Conservation (phyloP, 2,329 filamentous ascomycete species). For the Talaromyces amestolkiae region DNA sequence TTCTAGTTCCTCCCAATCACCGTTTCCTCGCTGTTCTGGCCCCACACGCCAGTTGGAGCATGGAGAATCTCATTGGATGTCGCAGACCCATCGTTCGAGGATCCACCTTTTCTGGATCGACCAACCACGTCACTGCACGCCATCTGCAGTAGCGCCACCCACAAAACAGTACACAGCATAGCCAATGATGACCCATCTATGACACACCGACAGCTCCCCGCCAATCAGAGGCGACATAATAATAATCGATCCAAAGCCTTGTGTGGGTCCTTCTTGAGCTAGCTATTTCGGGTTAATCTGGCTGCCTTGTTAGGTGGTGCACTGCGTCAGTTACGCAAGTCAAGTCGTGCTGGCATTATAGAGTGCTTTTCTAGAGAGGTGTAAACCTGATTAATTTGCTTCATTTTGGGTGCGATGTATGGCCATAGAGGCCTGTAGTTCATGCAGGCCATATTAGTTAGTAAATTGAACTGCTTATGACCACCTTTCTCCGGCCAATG, state of each 20-base stretch:
- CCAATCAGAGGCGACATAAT: constrained; percentile 6
- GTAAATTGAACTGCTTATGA: neutral
- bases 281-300: neutral
- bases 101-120: neutral
- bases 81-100: neutral
- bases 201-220: constrained; percentile 4
- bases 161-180: neutral
- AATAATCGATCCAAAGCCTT: neutral
- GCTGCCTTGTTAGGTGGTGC: neutral
- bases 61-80: neutral
- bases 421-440: neutral
- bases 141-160: constrained; percentile 1
- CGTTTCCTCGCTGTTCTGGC: neutral
- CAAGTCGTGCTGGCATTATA: neutral
- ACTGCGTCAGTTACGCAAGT: neutral
- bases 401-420: neutral
- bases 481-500: neutral
- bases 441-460: neutral
- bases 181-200: neutral
- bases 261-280: neutral
- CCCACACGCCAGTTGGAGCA: neutral
- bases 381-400: constrained; percentile 3
- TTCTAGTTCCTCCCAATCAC: constrained; percentile 7
- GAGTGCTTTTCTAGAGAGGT: no score
- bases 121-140: constrained; percentile 15